These are phyloP conservation scores for Sporopachydermia lactativora DNA, from an alignment of 805 yeast species.

Conservation along the genomic window DNA sequence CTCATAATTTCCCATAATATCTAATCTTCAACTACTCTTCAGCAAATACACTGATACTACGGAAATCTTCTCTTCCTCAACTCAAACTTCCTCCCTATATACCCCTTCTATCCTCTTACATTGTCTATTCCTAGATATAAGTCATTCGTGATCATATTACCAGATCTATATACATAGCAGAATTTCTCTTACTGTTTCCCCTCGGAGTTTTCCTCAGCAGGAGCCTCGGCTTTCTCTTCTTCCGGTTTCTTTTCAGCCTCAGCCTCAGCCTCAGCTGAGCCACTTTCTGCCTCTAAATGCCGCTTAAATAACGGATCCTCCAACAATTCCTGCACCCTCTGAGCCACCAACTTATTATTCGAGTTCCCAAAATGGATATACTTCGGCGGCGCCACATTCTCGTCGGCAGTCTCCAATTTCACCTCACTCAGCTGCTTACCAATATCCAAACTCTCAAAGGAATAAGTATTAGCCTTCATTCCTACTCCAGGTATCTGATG, in stretches of 20 bases:
- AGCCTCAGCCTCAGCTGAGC: constrained; percentile 4
- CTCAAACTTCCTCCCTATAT: no score
- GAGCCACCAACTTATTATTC: constrained; percentile 35
- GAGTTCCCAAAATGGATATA: constrained; percentile 12
- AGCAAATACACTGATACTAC: no score
- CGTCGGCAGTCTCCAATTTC: constrained; percentile 13
- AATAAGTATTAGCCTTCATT: constrained; percentile 56
- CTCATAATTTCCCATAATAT: no score
- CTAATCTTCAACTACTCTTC: no score
- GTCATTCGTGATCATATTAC: no score
- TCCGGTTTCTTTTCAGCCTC: not conserved
- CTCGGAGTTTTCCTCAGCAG: constrained; percentile 4
- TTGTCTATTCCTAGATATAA: no score
- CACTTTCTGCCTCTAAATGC: constrained; percentile 15
- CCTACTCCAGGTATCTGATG: constrained; percentile 74
- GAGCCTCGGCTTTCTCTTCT: constrained; percentile 4
- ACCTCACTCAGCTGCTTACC: constrained; percentile 25
- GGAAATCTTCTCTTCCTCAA: no score
- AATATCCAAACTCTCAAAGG: constrained; percentile 34
- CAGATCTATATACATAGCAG: no score
- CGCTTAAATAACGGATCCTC: constrained; percentile 57
- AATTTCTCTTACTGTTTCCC: no score
- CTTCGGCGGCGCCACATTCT: constrained; percentile 7
- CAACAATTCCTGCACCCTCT: constrained; percentile 58
- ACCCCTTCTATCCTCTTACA: no score